These are phyloP conservation scores for Papiliotrema flavescens DNA, from an alignment of 1,284 basidiomycete species.

Conservation along the genomic window DNA sequence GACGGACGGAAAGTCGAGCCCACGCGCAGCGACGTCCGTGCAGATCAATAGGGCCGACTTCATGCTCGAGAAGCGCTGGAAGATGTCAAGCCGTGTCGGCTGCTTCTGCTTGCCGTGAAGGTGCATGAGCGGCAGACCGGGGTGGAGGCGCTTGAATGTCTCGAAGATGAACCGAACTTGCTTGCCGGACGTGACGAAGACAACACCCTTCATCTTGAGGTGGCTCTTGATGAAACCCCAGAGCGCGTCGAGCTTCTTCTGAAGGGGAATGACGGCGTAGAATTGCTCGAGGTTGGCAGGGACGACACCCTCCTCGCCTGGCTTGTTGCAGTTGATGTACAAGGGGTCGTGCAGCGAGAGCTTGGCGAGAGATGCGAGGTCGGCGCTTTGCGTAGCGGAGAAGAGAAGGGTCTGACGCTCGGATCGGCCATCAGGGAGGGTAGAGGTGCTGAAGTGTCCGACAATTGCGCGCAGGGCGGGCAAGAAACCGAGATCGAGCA, in stretches of 20 bases:
- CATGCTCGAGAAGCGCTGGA: slow-evolving; percentile 72
- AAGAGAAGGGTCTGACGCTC: slow-evolving; percentile 88
- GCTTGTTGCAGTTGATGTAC: slow-evolving; percentile 63
- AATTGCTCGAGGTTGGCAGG: slow-evolving; percentile 80
- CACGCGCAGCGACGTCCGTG: slow-evolving; percentile 96
- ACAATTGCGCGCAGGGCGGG: slow-evolving; percentile 86
- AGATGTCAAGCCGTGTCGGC: slow-evolving; percentile 75
- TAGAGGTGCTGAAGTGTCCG: slow-evolving; percentile 55
- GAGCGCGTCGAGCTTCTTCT: slow-evolving; percentile 85
- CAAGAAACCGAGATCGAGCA: slow-evolving; percentile 94
- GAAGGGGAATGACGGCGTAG: slow-evolving; percentile 78
- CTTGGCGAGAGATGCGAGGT: slow-evolving; percentile 82
- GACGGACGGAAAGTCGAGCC: slow-evolving; percentile 92
- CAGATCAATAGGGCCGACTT: slow-evolving; percentile 81
- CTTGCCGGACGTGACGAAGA: slow-evolving; percentile 93
- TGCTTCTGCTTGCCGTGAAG: slow-evolving; percentile 98
- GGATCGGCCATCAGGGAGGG: slow-evolving; percentile 60
- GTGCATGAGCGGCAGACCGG: slow-evolving; percentile 83
- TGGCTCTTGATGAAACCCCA: slow-evolving; percentile 96
- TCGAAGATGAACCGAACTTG: slow-evolving; percentile 98
- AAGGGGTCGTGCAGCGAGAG: slow-evolving; percentile 82
- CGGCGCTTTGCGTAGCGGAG: slow-evolving; percentile 80
- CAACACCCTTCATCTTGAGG: slow-evolving; percentile 84
- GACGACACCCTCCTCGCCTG: slow-evolving; percentile 55
- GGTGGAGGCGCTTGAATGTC: slow-evolving; percentile 91